These are phyloP conservation scores for Carpinus fangiana DNA, from an alignment of 306 rosid genomes.

Conservation along the genomic window DNA sequence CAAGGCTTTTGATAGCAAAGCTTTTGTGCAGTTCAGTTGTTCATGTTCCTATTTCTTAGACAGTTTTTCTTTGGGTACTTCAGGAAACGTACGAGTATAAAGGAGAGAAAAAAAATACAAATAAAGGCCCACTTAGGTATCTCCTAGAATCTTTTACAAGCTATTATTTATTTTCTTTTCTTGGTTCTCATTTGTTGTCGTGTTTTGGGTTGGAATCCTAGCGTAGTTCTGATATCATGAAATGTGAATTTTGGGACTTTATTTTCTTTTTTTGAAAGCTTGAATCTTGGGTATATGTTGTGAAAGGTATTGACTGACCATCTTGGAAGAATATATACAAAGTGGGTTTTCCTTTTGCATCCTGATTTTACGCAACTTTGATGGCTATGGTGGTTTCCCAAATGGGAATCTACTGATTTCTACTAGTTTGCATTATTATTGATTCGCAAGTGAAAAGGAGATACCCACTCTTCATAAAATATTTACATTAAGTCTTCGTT, in stretches of 20 bases:
- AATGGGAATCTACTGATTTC: constrained; percentile 19
- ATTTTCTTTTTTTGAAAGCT: constrained; percentile 9
- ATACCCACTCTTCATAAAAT: constrained; percentile 15
- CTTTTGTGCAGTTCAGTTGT: background rate
- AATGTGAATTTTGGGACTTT: background rate
- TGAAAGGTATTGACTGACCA: constrained; percentile 7
- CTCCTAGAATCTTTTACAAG: constrained; percentile 56
- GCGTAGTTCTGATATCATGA: constrained; percentile 6
- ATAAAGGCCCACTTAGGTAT: constrained; percentile 39
- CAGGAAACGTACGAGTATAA: background rate
- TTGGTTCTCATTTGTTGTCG: constrained; percentile 14
- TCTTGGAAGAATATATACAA: constrained; percentile 26
- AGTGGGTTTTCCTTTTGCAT: constrained; percentile 18
- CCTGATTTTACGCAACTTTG: constrained; percentile 16
- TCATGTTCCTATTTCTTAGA: constrained; percentile 34
- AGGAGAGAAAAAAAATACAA: background rate
- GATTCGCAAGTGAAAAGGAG: constrained; percentile 20
- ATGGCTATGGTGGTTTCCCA: constrained; percentile 9
- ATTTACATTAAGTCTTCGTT: background rate
- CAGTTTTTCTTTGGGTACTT: constrained; percentile 9
- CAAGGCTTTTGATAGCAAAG: background rate
- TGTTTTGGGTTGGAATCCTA: constrained; percentile 18
- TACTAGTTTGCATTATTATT: constrained; percentile 24
- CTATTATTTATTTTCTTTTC: background rate
- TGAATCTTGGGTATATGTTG: constrained; percentile 20